Evolutionary conservation across 164 flowering plant species (phyloP), one percentile per base, ranked within the genome.

Genomic region (Vitis rupestris): DNA sequence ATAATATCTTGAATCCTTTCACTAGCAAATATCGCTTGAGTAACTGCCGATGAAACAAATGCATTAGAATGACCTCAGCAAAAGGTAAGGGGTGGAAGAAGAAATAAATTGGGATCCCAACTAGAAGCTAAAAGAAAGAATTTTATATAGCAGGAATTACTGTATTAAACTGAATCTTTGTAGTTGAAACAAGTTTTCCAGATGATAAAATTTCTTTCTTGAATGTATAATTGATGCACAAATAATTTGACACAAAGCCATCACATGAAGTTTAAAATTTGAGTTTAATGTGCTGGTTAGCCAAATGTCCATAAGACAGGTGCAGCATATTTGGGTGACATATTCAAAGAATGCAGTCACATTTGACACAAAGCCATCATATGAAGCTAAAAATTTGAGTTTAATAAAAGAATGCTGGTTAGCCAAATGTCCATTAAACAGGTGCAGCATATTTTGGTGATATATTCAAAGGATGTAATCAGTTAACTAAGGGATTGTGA

Each of bases 1-100:
- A 78, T 69, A 50, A 91, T 59, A 64, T 85, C 88, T 74, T 79
- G 88, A 75, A 93, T 83, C 83, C 82, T 90, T 80, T 91, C 97
- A 81, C 88, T 78, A 27, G 86, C 15, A 81, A 93, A 91, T 67
- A 93, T 87, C 67, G 87, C 85, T 68, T 82, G 84, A 59, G 65
- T 61, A 77, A 82, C 98, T 91, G 70, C 44, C 16, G 56, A 61
- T 3, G 64, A 70, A 69, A 65, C 17, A 58, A 30, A 3, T 2
- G 48, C 11, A 4, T 1, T 12, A 54, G 14, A 68, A 44, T 52
- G 31, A 14, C 30, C 49, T 68, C 47, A 68, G 55, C 29, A 15
- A 3, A 27, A 2, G 27, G 15, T 8, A 4, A 61, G 12, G 27
- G 49, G 2, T 15, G 67, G 5, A 8, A 51, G 56, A 57, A 31